Evolutionary conservation across 495 filamentous ascomycete species (phyloP).

Genomic region (Neurospora africana): DNA sequence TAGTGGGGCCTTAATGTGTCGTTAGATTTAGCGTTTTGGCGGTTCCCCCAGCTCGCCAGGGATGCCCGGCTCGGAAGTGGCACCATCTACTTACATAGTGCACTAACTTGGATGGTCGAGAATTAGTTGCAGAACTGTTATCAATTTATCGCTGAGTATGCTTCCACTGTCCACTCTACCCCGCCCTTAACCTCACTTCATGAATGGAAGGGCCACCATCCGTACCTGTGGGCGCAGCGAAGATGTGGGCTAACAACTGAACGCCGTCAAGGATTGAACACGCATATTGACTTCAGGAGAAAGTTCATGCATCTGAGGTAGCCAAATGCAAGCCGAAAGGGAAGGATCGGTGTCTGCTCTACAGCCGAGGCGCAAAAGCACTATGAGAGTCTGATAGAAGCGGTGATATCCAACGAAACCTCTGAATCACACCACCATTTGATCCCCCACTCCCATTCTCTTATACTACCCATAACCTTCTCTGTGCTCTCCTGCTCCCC

Average conservation of each 20-base stretch:
- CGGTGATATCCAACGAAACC: neutral
- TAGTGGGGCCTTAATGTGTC: neutral
- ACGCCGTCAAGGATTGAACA: neutral
- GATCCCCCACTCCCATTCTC: neutral
- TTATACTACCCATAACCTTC: neutral
- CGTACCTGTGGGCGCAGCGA: neutral
- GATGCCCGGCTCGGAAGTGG: neutral
- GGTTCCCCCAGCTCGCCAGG: neutral
- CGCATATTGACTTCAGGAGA: neutral
- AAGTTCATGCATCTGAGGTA: neutral
- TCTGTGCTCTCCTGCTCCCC: neutral
- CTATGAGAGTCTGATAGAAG: neutral
- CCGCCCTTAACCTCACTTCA: neutral
- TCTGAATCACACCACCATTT: neutral
- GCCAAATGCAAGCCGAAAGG: neutral
- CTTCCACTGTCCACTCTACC: neutral
- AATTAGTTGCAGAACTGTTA: neutral
- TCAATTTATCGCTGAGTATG: neutral
- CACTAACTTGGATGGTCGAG: fast-evolving
- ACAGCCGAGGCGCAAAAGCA: neutral
- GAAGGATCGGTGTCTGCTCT: neutral
- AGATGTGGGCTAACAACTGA: neutral
- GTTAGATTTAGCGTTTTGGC: neutral
- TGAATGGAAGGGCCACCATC: neutral
- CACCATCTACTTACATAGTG: neutral